phyloP scores from a whole-genome alignment of 768 basidiomycete species.

The Tephrocybe sp. region DNA sequence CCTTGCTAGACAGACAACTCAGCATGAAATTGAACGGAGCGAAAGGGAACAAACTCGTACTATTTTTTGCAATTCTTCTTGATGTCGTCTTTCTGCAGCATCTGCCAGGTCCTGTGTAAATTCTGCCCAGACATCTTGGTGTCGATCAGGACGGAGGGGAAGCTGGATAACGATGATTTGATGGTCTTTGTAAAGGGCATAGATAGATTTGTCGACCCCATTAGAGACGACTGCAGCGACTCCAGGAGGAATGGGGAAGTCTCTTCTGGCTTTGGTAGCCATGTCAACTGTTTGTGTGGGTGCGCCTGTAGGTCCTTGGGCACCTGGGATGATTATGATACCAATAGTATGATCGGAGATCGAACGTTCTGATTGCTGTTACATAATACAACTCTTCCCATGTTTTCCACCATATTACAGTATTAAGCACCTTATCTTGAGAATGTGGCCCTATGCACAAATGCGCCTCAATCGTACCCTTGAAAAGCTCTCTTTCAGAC shows the following conservation, averaged over 20 bases:
- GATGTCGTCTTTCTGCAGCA: not conserved
- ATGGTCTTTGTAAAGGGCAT: constrained; percentile 11
- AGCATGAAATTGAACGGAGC: not conserved
- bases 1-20: constrained; percentile 23
- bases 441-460: too few relatives aligned
- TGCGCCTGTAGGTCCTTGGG: not conserved
- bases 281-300: not conserved
- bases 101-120: not conserved
- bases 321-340: too few relatives aligned
- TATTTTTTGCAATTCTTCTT: constrained; percentile 18
- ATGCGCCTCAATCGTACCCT: too few relatives aligned
- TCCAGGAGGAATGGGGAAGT: constrained; percentile 4
- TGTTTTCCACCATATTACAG: too few relatives aligned
- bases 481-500: too few relatives aligned
- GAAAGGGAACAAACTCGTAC: constrained; percentile 9
- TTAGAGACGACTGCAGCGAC: constrained; percentile 8
- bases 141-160: constrained; percentile 3
- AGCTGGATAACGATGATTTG: constrained; percentile 16
- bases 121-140: not conserved
- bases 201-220: not conserved
- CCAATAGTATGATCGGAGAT: not conserved
- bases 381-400: too few relatives aligned
- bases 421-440: too few relatives aligned
- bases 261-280: not conserved
- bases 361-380: not conserved